Evolutionary conservation across 179 eudicot species (phyloP).

Genomic region (Monotropa hypopitys): DNA sequence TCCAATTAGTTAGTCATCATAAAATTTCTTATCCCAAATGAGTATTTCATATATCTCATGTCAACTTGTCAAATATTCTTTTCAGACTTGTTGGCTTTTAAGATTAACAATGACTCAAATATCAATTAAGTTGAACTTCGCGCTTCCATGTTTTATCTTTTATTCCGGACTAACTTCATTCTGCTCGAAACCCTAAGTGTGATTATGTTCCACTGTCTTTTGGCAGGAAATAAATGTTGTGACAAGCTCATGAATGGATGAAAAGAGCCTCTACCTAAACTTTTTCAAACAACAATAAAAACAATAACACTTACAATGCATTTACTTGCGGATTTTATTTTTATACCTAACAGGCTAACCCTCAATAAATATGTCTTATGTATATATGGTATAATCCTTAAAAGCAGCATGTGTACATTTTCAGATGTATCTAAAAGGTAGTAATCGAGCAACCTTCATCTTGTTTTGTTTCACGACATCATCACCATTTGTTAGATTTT

Average conservation of each 20-base stretch:
- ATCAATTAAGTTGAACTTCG: too few relatives aligned
- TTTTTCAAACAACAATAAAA: not conserved
- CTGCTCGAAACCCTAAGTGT: too few relatives aligned
- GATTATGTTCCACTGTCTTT: conserved; percentile 4
- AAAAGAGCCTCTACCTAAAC: conserved; percentile 8
- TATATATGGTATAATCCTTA: not conserved
- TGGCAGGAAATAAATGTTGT: not conserved
- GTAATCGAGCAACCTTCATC: not conserved
- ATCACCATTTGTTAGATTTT: too few relatives aligned
- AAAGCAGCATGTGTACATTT: not conserved
- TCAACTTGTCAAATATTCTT: too few relatives aligned
- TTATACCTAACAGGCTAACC: conserved; percentile 2
- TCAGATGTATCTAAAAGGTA: not conserved
- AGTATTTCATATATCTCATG: too few relatives aligned
- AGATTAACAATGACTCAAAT: too few relatives aligned
- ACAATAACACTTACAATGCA: too few relatives aligned
- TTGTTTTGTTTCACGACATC: not conserved
- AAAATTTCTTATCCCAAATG: too few relatives aligned
- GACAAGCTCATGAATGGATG: conserved; percentile 2
- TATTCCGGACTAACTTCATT: too few relatives aligned
- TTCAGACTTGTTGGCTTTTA: too few relatives aligned
- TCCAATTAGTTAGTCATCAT: too few relatives aligned
- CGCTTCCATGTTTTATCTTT: too few relatives aligned
- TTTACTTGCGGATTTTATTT: conserved; percentile 7
- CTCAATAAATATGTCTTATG: not conserved